Evolutionary conservation across 306 rosid genomes (phyloP), one percentile per base, ranked within the genome.

Genomic region (Cicer judaicum): DNA sequence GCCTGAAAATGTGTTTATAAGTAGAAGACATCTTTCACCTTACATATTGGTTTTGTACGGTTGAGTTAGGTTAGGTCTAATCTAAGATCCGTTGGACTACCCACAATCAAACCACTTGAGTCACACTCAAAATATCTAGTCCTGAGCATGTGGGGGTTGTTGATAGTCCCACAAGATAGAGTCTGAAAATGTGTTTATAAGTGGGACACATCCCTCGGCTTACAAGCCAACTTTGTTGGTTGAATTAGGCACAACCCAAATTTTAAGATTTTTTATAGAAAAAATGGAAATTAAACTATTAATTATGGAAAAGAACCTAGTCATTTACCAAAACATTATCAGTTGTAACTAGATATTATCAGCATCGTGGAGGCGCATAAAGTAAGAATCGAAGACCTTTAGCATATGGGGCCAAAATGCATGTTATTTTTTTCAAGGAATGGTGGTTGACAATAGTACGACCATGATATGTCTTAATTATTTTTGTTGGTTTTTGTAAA

Each of bases 271-370:
- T 24, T 24, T 24, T 24, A 2, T 24, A 24, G 4, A 24, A 24
- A 24, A 24, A 2, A 24, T 19, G 34, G 47, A 66, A 64, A 68
- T 48, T 41, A 68, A 48, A 29, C n/a, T 48, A 44, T 47, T 21
- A 43, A 14, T 66, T 54, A 5, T 34, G 41, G 49, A 15, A 64
- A 82, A 41, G 61, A 13, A 34, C 43, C 41, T 48, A 53, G 78
- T 39, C 78, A 47, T 76, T 36, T 69, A 21, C 57, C 72, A 24
- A 41, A 70, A 63, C 48, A 39, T 52, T 69, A 15, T 43, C 11
- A 13, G 8, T 39, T 75, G 47, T n/a, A 36, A 29, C 40, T 7
- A 9, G 54, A 54, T 21, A 24, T 62, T 68, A 7, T 41, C n/a
- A 42, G 16, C 0, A 1, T 44, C 24, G 7, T 43, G 39, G 19